These are phyloP conservation scores for Pythium utonaiense DNA, from an alignment of 352 stramenopile genomes.

Conservation along the genomic window DNA sequence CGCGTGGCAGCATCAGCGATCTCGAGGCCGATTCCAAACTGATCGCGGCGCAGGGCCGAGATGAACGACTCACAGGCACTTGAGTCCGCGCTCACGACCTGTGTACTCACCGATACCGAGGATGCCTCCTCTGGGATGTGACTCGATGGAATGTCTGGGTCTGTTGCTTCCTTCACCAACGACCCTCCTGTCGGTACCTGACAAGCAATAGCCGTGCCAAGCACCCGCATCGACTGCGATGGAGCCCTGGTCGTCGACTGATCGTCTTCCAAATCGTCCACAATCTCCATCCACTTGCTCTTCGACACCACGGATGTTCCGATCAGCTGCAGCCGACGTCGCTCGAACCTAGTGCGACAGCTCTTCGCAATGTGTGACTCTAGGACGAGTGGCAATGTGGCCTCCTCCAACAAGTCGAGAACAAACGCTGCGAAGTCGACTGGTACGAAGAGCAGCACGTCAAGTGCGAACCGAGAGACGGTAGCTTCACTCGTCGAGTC, in stretches of 20 bases:
- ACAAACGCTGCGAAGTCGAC: constrained; percentile 53
- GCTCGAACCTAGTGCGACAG: constrained; percentile 7
- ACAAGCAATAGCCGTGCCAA: background rate
- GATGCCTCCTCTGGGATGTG: background rate
- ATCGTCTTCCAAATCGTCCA: background rate
- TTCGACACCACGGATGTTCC: constrained; percentile 1
- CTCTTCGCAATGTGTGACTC: background rate
- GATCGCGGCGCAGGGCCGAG: constrained; percentile 52
- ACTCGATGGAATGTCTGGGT: background rate
- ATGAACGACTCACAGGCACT: constrained; percentile 51
- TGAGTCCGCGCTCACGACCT: constrained; percentile 1
- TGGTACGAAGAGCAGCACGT: constrained; percentile 50
- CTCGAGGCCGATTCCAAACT: constrained; percentile 76
- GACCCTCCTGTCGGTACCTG: background rate
- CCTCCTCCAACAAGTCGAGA: constrained; percentile 32
- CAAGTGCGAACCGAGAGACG: constrained; percentile 33
- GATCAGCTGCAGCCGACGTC: constrained; percentile 13
- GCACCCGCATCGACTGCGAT: background rate
- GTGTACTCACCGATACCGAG: background rate
- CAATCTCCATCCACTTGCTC: constrained; percentile 1
- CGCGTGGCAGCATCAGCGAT: constrained; percentile 56
- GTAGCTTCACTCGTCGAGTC: background rate
- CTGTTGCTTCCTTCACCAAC: background rate
- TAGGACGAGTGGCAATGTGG: background rate
- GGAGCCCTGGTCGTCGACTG: background rate